These are phyloP conservation scores for Limtongia smithiae DNA, from an alignment of 805 yeast genomes.

Conservation along the genomic window DNA sequence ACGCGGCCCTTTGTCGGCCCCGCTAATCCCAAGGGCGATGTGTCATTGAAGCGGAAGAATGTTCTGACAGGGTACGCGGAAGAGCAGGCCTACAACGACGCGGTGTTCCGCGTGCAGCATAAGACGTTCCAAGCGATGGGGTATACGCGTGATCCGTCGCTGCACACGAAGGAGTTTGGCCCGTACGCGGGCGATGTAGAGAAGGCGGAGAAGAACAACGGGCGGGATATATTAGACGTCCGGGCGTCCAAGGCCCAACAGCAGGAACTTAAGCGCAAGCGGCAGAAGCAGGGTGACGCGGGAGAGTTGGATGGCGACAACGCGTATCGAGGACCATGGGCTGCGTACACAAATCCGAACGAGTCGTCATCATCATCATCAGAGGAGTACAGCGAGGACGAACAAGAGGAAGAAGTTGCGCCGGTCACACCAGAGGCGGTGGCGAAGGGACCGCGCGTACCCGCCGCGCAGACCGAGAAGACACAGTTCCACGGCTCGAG, in stretches of 20 bases:
- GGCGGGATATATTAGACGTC: slow-evolving; percentile 33
- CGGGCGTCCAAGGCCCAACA: slow-evolving; percentile 36
- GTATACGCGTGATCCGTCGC: slow-evolving; percentile 35
- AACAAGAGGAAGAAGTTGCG: slow-evolving; percentile 30
- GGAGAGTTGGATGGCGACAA: slow-evolving; percentile 42
- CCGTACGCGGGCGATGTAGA: slow-evolving; percentile 29
- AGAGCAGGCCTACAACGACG: slow-evolving; percentile 41
- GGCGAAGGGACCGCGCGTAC: slow-evolving; percentile 7
- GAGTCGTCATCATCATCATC: slow-evolving; percentile 28
- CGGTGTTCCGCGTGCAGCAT: slow-evolving; percentile 44
- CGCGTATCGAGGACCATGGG: slow-evolving; percentile 64
- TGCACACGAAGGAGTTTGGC: slow-evolving; percentile 5
- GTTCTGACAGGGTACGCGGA: slow-evolving; percentile 36
- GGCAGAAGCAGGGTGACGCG: slow-evolving; percentile 44
- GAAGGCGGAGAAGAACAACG: slow-evolving; percentile 30
- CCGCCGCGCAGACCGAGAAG: slow-evolving; percentile 25
- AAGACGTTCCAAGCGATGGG: slow-evolving; percentile 39
- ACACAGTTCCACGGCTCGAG: slow-evolving; percentile 40
- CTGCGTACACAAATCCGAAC: slow-evolving; percentile 41
- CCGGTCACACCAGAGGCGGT: slow-evolving; percentile 22
- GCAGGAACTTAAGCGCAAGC: slow-evolving; percentile 37
- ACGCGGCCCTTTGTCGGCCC: slow-evolving; percentile 26
- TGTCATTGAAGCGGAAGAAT: slow-evolving; percentile 33
- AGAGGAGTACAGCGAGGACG: slow-evolving; percentile 31
- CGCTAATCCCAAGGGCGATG: slow-evolving; percentile 21